phyloP scores from a whole-genome alignment of 805 yeast genomes.

The Candida montana region DNA sequence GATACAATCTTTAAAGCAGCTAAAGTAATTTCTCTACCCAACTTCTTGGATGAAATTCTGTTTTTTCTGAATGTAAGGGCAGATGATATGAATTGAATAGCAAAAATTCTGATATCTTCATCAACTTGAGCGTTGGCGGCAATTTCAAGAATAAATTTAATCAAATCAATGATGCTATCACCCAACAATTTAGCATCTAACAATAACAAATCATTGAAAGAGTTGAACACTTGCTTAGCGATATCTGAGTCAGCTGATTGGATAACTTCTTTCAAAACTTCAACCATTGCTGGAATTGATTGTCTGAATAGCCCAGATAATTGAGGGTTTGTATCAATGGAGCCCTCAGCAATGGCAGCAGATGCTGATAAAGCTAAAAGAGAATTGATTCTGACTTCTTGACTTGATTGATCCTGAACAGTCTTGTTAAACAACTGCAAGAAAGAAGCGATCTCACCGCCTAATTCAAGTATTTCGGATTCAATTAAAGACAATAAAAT shows the following conservation, averaged over 20 bases:
- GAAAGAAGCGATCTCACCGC: constrained; percentile 57
- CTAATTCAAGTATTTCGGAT: constrained; percentile 53
- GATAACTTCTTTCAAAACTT: constrained; percentile 71
- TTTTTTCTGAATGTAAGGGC: constrained; percentile 76
- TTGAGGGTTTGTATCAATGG: constrained; percentile 40
- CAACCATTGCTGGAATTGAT: constrained; percentile 74
- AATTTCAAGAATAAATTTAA: constrained; percentile 71
- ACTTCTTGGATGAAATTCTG: constrained; percentile 70
- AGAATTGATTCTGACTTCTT: constrained; percentile 75
- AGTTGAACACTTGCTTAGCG: constrained; percentile 74
- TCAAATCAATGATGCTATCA: constrained; percentile 60
- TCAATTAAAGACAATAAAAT: constrained; percentile 76
- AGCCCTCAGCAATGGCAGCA: constrained; percentile 62
- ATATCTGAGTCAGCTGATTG: constrained; percentile 64
- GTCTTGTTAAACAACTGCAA: constrained; percentile 66
- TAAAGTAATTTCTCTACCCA: constrained; percentile 75
- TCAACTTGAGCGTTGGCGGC: constrained; percentile 62
- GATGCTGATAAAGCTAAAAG: constrained; percentile 71
- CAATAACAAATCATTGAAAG: constrained; percentile 72
- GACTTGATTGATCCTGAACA: constrained; percentile 52
- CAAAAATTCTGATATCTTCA: constrained; percentile 77
- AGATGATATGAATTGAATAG: constrained; percentile 77
- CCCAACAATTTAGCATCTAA: constrained; percentile 78
- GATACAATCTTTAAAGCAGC: constrained; percentile 73
- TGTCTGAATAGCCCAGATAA: constrained; percentile 51